Percentiles rank a stretch among this genome's conserved stretches.
phyloP scores from a whole-genome alignment of 2,329 filamentous ascomycete genomes.

The Scedosporium boydii region DNA sequence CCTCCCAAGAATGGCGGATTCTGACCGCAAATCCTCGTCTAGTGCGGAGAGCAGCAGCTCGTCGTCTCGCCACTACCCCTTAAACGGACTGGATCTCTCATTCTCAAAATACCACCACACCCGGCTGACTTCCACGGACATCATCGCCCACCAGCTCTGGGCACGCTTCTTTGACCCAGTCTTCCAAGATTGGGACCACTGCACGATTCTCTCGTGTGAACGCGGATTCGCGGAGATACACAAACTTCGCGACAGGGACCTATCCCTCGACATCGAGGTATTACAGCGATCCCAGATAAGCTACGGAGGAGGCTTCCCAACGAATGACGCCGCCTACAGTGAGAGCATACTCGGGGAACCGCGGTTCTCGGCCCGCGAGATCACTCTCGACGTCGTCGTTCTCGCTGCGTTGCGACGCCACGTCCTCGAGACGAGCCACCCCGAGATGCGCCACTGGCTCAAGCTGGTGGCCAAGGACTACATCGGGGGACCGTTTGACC shows the following conservation, averaged over 20 bases:
- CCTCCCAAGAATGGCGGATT: neutral
- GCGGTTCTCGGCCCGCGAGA: neutral
- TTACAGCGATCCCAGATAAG: neutral
- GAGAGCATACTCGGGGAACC: too few species aligned
- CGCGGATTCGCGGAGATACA: neutral
- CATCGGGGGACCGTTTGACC: neutral
- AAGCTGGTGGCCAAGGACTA: neutral
- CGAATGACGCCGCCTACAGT: neutral
- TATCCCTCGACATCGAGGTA: neutral
- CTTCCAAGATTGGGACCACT: neutral
- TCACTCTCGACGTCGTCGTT: neutral
- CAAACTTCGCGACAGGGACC: neutral
- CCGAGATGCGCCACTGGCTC: slow-evolving; percentile 1
- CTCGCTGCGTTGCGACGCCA: neutral
- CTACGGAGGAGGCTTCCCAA: neutral
- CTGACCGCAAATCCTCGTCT: neutral
- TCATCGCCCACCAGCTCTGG: slow-evolving; percentile 2
- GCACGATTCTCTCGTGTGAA: neutral
- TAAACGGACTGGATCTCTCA: slow-evolving; percentile 7
- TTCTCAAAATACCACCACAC: slow-evolving; percentile 5
- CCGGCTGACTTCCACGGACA: neutral
- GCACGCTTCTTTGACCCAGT: neutral
- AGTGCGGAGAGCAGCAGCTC: too few species aligned
- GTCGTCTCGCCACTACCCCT: slow-evolving; percentile 5
- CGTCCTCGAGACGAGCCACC: slow-evolving; percentile 5